Conservation (phyloP, 2,329 filamentous ascomycete species). For the Beauveria medogensis region DNA sequence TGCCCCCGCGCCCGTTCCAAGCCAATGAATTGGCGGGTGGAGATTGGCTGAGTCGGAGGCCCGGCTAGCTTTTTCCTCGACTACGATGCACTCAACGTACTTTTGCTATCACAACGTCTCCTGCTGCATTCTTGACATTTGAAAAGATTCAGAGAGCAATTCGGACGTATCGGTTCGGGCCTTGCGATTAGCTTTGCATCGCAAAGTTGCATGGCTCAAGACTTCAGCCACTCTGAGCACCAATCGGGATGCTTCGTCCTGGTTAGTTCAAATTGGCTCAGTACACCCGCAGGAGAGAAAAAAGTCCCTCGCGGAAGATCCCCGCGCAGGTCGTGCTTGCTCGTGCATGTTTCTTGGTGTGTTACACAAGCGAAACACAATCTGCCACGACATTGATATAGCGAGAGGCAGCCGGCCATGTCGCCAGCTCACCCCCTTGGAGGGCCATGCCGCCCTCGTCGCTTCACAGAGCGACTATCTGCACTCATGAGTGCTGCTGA, state of each 20-base stretch:
- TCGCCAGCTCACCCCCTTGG: neutral
- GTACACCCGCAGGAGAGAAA: neutral
- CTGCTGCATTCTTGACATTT: neutral
- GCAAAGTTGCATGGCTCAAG: neutral
- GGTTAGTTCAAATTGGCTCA: neutral
- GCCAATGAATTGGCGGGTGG: neutral
- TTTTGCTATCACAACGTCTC: neutral
- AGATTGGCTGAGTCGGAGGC: neutral
- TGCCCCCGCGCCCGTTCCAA: neutral
- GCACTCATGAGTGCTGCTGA: slow-evolving; percentile 13
- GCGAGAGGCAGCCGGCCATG: neutral
- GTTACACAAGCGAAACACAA: neutral
- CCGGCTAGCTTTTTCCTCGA: neutral
- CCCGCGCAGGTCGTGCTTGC: neutral
- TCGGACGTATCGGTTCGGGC: too few species aligned
- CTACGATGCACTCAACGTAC: neutral
- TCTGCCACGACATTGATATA: neutral
- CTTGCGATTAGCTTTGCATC: neutral
- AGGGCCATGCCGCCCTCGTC: neutral
- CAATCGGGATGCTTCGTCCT: neutral
- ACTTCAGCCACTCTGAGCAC: neutral
- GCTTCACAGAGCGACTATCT: slow-evolving; percentile 2
- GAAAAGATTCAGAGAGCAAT: neutral
- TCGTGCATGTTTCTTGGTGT: neutral
- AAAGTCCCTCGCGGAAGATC: neutral